Evolutionary conservation across 140 eudicot genomes (phyloP).

Genomic region (Erigeron philadelphicus): DNA sequence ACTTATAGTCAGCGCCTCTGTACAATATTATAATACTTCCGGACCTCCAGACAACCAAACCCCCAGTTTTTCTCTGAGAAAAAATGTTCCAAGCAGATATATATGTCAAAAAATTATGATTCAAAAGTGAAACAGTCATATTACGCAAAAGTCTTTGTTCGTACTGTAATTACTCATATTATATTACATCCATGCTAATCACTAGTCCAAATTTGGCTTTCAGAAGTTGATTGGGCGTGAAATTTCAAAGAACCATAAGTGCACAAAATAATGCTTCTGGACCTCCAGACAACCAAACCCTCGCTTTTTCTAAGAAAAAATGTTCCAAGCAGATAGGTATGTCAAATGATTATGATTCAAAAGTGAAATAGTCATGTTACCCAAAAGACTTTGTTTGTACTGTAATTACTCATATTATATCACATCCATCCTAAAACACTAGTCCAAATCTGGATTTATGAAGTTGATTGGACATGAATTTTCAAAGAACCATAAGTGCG

Average conservation of each 20-base stretch:
- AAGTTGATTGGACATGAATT: background rate
- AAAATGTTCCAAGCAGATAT: conserved; percentile 13
- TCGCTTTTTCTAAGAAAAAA: conserved; percentile 75
- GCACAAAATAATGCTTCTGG: conserved; percentile 59
- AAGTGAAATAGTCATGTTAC: background rate
- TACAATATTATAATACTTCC: conserved; percentile 76
- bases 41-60: conserved; percentile 89
- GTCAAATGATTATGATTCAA: background rate
- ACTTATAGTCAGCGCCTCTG: conserved; percentile 82
- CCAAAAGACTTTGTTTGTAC: background rate
- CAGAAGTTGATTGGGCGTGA: no score
- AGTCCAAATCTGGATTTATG: background rate
- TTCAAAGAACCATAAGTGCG: no score
- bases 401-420: background rate
- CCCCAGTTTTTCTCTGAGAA: conserved; percentile 88
- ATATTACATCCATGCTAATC: background rate
- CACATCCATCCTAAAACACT: background rate
- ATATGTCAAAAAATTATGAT: background rate
- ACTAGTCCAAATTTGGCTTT: no score
- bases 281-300: conserved; percentile 89
- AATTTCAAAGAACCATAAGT: no score
- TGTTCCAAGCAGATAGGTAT: conserved; percentile 1
- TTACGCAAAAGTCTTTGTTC: background rate
- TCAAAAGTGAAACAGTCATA: background rate
- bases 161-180: background rate